These are phyloP conservation scores for Geranomyces variabilis DNA, from an alignment of 192 early-diverging fungal genomes.

Conservation along the genomic window DNA sequence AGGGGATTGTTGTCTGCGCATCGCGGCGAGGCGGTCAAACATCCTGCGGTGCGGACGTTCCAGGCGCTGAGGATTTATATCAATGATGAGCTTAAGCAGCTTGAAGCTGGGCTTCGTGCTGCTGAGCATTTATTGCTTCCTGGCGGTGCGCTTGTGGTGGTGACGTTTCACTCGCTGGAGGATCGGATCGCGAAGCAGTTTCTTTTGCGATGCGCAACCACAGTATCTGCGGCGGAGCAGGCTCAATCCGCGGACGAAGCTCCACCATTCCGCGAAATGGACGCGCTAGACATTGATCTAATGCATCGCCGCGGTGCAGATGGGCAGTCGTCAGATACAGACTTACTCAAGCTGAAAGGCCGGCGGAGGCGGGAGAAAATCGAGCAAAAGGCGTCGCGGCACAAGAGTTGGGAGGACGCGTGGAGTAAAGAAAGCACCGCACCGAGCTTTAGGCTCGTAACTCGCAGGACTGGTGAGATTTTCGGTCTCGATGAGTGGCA, in stretches of 20 bases:
- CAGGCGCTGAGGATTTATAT: constrained; percentile 69
- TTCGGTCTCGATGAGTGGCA: not conserved
- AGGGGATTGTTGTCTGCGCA: too few species aligned
- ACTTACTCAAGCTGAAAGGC: not conserved
- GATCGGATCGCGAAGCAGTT: constrained; percentile 72
- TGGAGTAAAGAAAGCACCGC: not conserved
- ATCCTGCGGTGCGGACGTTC: constrained; percentile 61
- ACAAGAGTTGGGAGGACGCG: not conserved
- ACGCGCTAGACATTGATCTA: constrained; percentile 11
- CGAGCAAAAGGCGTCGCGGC: constrained; percentile 2
- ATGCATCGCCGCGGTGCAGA: not conserved
- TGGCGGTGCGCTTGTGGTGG: constrained; percentile 57
- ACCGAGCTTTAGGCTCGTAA: not conserved
- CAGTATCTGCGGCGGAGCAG: too few species aligned
- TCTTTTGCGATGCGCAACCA: constrained; percentile 42
- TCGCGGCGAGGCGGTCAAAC: constrained; percentile 38
- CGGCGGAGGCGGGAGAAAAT: not conserved
- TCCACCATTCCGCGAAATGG: constrained; percentile 14
- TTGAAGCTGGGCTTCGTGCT: constrained; percentile 53
- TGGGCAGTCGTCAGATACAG: not conserved
- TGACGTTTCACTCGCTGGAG: constrained; percentile 78
- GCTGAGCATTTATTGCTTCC: constrained; percentile 59
- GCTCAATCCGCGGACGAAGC: constrained; percentile 13
- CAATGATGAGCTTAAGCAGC: constrained; percentile 71
- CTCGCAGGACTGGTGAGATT: not conserved